Evolutionary conservation across 371 early-diverging fungal genomes (phyloP).

Genomic region (Coemansia sp.): DNA sequence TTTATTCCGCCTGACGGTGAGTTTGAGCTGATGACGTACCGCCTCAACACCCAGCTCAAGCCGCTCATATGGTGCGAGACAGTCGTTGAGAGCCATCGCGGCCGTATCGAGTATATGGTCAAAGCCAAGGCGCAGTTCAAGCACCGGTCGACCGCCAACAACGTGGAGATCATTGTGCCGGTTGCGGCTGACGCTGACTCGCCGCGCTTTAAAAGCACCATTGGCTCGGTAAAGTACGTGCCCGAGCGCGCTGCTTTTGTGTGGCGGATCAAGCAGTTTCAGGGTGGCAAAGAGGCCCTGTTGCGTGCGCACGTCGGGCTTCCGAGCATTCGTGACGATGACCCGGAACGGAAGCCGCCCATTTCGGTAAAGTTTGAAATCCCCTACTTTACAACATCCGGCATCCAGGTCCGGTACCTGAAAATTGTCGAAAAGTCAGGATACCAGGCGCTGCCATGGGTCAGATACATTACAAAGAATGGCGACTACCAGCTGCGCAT

Average conservation of each 20-base stretch:
- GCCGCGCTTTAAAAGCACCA: conserved; percentile 91
- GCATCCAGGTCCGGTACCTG: conserved; percentile 97
- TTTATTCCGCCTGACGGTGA: conserved; percentile 99
- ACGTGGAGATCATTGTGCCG: conserved; percentile 95
- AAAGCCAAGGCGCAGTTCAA: conserved; percentile 97
- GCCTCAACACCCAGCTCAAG: conserved; percentile 92
- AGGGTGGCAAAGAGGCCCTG: conserved; percentile 93
- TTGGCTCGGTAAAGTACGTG: conserved; percentile 88
- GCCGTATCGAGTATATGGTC: conserved; percentile 94
- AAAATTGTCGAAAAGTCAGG: conserved; percentile 98
- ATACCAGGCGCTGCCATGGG: conserved; percentile 98
- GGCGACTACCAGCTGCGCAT: conserved; percentile 66
- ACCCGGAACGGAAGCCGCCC: conserved; percentile 90
- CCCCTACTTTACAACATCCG: conserved; percentile 96
- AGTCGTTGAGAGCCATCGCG: conserved; percentile 86
- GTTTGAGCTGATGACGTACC: conserved; percentile 98
- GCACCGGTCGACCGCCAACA: conserved; percentile 93
- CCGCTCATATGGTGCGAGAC: conserved; percentile 97
- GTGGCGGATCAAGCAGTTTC: conserved; percentile 98
- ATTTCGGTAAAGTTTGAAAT: conserved; percentile 97
- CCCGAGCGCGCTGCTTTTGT: conserved; percentile 92
- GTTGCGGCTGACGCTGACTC: conserved; percentile 97
- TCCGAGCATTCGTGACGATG: conserved; percentile 86
- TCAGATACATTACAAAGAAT: conserved; percentile 96
- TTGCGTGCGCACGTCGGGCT: conserved; percentile 96